Conservation (phyloP, 495 filamentous ascomycete genomes). For the Hamigera avellanea region DNA sequence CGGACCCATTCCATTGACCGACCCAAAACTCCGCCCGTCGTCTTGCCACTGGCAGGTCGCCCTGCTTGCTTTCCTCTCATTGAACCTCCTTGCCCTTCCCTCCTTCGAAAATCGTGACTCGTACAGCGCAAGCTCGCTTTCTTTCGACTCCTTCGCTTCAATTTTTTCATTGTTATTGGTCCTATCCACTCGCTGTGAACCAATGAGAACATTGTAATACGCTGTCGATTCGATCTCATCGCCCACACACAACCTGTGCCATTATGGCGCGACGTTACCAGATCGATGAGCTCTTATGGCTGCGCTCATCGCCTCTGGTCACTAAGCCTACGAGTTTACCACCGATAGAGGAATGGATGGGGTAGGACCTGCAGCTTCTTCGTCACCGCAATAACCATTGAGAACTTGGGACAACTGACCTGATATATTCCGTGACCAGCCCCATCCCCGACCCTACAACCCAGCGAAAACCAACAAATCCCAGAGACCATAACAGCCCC, state of each 20-base stretch:
- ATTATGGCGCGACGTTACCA: conserved; percentile 59
- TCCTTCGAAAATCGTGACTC: too few species aligned
- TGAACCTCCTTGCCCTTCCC: conserved; percentile 11
- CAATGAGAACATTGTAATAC: conserved; percentile 24
- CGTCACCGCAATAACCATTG: too few species aligned
- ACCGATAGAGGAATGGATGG: conserved; percentile 96
- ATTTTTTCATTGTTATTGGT: too few species aligned
- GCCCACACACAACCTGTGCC: conserved; percentile 7
- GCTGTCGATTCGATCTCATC: conserved; percentile 5
- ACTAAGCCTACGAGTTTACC: conserved; percentile 71
- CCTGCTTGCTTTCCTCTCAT: conserved; percentile 1
- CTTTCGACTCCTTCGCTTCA: too few species aligned
- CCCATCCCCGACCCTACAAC: conserved; percentile 34
- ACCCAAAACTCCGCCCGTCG: conserved; percentile 18
- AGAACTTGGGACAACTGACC: too few species aligned
- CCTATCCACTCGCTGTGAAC: too few species aligned
- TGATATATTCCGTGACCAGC: conserved; percentile 9
- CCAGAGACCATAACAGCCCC: conserved; percentile 31
- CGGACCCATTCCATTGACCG: conserved; percentile 12
- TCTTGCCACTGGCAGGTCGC: conserved; percentile 15
- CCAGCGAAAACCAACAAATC: conserved; percentile 34
- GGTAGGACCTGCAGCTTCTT: conserved; percentile 62
- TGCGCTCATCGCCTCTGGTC: conserved; percentile 77
- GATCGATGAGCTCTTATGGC: conserved; percentile 61
- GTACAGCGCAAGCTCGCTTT: too few species aligned